A percentile compares a stretch with the other conserved stretches of the same genome.
Conservation (phyloP, 805 yeast genomes). For the Candida bentonensis region DNA sequence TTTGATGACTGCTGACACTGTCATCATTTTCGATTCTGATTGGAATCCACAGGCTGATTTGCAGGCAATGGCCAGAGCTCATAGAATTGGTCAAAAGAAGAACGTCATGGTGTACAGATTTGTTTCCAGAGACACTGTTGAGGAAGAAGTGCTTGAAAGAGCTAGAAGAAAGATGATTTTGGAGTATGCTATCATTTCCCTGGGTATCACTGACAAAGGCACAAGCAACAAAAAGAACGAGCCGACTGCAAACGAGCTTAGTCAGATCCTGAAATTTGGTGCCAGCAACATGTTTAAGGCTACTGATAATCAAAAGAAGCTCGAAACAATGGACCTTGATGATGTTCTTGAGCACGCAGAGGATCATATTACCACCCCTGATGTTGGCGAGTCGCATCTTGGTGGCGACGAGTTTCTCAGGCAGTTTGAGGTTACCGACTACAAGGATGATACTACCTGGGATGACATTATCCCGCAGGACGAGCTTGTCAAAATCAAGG, state of each 20-base stretch:
- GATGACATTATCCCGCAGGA: constrained; percentile 97
- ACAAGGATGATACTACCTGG: constrained; percentile 97
- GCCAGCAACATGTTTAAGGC: constrained; percentile 98
- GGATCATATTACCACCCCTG: constrained; percentile 93
- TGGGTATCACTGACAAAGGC: constrained; percentile 79
- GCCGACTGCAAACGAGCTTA: constrained; percentile 71
- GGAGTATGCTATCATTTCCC: constrained; percentile 92
- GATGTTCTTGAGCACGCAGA: constrained; percentile 95
- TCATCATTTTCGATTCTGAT: constrained; percentile 92
- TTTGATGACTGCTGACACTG: constrained; percentile 98
- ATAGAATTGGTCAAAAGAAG: constrained; percentile 97
- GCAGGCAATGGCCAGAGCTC: constrained; percentile 99
- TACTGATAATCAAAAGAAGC: constrained; percentile 85
- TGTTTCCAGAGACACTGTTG: constrained; percentile 97
- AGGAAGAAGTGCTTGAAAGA: constrained; percentile 91
- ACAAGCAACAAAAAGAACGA: constrained; percentile 45
- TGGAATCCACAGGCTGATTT: constrained; percentile 99
- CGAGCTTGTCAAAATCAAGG: constrained; percentile 76
- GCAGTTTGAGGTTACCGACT: constrained; percentile 97
- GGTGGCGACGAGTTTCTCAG: constrained; percentile 97
- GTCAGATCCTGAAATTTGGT: constrained; percentile 92
- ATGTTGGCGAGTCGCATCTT: constrained; percentile 88
- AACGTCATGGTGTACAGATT: constrained; percentile 96
- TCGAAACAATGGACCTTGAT: constrained; percentile 88
- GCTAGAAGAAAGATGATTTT: constrained; percentile 97